A percentile compares a stretch with the other conserved stretches of the same genome.
phyloP scores from a whole-genome alignment of 768 basidiomycete genomes.

The Austroboletus festivus region DNA sequence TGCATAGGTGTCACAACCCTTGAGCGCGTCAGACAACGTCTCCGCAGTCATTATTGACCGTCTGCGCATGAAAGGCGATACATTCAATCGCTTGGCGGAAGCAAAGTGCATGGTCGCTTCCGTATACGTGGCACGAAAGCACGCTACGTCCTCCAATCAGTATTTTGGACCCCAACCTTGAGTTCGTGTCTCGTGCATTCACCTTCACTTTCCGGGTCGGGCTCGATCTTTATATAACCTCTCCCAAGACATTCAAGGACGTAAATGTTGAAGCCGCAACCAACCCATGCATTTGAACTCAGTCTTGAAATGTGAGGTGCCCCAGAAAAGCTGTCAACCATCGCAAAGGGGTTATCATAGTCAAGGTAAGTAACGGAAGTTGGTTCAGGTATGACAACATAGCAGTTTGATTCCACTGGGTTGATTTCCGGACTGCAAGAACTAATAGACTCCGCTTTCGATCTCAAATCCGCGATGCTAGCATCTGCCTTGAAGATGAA shows the following conservation, averaged over 20 bases:
- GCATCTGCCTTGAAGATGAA: slow-evolving; percentile 40
- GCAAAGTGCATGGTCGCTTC: slow-evolving; percentile 45
- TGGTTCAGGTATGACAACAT: slow-evolving; percentile 47
- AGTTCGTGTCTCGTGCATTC: slow-evolving; percentile 2
- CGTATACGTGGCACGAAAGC: slow-evolving; percentile 53
- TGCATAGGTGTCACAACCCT: slow-evolving; percentile 69
- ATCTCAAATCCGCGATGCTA: slow-evolving; percentile 46
- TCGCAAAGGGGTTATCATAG: slow-evolving; percentile 68
- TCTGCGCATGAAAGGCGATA: slow-evolving; percentile 53
- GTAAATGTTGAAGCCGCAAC: slow-evolving; percentile 66
- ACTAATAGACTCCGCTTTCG: slow-evolving; percentile 31
- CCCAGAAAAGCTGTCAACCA: slow-evolving; percentile 49
- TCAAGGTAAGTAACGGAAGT: slow-evolving; percentile 71
- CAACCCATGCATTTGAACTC: slow-evolving; percentile 74
- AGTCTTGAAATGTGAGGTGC: slow-evolving; percentile 51
- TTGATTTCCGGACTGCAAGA: slow-evolving; percentile 5
- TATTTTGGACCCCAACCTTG: not conserved
- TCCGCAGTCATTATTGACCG: slow-evolving; percentile 52
- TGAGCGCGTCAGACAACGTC: slow-evolving; percentile 57
- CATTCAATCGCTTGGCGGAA: slow-evolving; percentile 42
- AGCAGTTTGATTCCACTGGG: slow-evolving; percentile 17
- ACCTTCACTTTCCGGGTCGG: slow-evolving; percentile 37
- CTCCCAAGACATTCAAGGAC: slow-evolving; percentile 73
- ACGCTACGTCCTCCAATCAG: slow-evolving; percentile 20
- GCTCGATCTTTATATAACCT: slow-evolving; percentile 66